phyloP scores from a whole-genome alignment of 352 stramenopile genomes.

The Halophytophthora batemanensis region DNA sequence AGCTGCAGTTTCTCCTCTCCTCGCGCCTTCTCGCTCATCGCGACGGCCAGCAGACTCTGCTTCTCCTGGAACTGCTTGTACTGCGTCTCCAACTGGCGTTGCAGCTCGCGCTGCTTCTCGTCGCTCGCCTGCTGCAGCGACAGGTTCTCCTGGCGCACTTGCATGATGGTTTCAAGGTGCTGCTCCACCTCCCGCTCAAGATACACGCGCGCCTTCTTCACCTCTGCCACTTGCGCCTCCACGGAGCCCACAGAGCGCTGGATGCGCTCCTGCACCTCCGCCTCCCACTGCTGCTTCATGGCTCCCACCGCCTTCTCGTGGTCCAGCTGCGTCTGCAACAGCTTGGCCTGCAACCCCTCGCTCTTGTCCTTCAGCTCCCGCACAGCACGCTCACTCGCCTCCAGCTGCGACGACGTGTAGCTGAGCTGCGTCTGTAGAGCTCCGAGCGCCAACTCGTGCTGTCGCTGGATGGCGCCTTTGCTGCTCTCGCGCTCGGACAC shows the following conservation, averaged over 20 bases:
- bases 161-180: constrained; percentile 46
- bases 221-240: constrained; percentile 59
- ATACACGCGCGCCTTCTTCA: constrained; percentile 54
- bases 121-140: constrained; percentile 45
- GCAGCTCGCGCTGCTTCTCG: constrained; percentile 24
- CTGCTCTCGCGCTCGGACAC: constrained; percentile 36
- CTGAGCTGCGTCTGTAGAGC: constrained; percentile 48
- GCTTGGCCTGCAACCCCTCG: constrained; percentile 41
- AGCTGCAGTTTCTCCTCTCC: constrained; percentile 45
- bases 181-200: constrained; percentile 68
- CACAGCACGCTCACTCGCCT: constrained; percentile 28
- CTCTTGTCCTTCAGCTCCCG: constrained; percentile 36
- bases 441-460: constrained; percentile 37
- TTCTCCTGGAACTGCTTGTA: constrained; percentile 43
- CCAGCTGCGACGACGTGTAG: constrained; percentile 30
- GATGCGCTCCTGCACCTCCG: constrained; percentile 48
- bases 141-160: constrained; percentile 56
- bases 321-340: constrained; percentile 46
- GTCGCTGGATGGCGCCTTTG: constrained; percentile 26
- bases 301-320: constrained; percentile 55
- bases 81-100: constrained; percentile 36
- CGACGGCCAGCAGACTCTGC: constrained; percentile 26
- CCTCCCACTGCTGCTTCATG: constrained; percentile 52
- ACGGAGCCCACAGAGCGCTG: constrained; percentile 51
- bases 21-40: constrained; percentile 30